Conservation (phyloP, 2,329 filamentous ascomycete species). For the Fusarium haematococcum region DNA sequence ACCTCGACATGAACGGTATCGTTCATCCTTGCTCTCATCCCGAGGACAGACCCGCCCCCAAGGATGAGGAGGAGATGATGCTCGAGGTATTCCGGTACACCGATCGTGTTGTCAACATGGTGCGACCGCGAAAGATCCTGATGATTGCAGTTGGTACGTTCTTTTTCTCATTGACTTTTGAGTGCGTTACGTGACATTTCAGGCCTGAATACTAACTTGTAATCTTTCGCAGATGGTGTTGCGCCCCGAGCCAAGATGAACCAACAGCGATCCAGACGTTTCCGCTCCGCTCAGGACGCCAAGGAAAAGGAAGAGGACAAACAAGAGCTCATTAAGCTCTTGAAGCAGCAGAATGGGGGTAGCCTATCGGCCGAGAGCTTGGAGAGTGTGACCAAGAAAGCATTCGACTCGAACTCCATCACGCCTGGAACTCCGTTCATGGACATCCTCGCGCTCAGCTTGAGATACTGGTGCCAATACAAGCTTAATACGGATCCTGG, state of each 20-base stretch:
- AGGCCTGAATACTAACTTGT: constrained; percentile 42
- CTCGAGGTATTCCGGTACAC: constrained; percentile 97
- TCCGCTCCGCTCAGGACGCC: constrained; percentile 93
- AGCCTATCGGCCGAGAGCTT: constrained; percentile 70
- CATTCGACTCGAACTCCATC: constrained; percentile 89
- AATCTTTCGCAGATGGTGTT: constrained; percentile 79
- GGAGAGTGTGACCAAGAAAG: constrained; percentile 80
- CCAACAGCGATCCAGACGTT: constrained; percentile 95
- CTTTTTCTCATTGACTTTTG: not conserved
- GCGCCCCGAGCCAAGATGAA: constrained; percentile 99
- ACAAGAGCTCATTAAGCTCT: constrained; percentile 84
- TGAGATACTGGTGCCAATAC: constrained; percentile 97
- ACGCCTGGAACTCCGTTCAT: constrained; percentile 98
- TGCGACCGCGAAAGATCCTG: constrained; percentile 91
- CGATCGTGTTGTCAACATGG: constrained; percentile 99
- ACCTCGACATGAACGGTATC: constrained; percentile 99
- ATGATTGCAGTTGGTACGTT: constrained; percentile 94
- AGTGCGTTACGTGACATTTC: too few relatives aligned
- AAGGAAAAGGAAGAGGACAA: constrained; percentile 94
- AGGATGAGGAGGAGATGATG: constrained; percentile 99
- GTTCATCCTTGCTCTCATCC: constrained; percentile 99
- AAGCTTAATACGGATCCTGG: constrained; percentile 97
- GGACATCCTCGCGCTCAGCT: constrained; percentile 89
- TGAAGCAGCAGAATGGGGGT: constrained; percentile 82
- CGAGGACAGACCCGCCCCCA: constrained; percentile 89